These are phyloP conservation scores for Lachnellula hyalina DNA, from an alignment of 2,329 filamentous ascomycete species.

Conservation along the genomic window DNA sequence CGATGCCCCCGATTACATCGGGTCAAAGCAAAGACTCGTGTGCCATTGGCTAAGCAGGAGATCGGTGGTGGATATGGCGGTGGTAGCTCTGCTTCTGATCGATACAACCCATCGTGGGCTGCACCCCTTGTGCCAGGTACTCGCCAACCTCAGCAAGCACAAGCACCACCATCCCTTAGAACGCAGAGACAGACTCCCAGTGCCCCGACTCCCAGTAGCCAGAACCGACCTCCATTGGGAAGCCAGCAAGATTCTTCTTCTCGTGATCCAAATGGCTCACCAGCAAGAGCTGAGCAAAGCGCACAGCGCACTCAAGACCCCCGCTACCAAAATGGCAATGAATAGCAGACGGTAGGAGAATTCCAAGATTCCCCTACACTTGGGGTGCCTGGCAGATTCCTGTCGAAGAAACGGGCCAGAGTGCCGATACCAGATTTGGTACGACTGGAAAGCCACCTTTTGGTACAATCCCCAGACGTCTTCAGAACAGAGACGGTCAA, in stretches of 20 bases:
- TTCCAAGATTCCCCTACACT: too few species aligned
- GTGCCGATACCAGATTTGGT: conserved; percentile 9
- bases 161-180: conserved; percentile 49
- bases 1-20: conserved; percentile 53
- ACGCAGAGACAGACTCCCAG: conserved; percentile 82
- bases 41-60: conserved; percentile 83
- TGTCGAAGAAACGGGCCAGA: neutral
- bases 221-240: conserved; percentile 41
- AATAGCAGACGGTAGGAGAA: conserved; percentile 8
- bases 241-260: conserved; percentile 47
- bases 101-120: conserved; percentile 81
- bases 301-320: conserved; percentile 26
- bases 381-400: too few species aligned
- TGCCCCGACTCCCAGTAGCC: conserved; percentile 48
- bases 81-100: conserved; percentile 42
- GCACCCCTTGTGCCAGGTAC: conserved; percentile 70
- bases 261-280: conserved; percentile 29
- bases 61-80: conserved; percentile 54
- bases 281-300: conserved; percentile 42
- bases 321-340: conserved; percentile 36
- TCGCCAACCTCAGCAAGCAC: conserved; percentile 47
- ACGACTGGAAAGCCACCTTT: neutral
- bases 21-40: conserved; percentile 66
- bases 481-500: neutral
- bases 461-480: neutral